Evolutionary conservation across 73 alveolate genomes (phyloP).

Genomic region (Paramecium tetraurelia): DNA sequence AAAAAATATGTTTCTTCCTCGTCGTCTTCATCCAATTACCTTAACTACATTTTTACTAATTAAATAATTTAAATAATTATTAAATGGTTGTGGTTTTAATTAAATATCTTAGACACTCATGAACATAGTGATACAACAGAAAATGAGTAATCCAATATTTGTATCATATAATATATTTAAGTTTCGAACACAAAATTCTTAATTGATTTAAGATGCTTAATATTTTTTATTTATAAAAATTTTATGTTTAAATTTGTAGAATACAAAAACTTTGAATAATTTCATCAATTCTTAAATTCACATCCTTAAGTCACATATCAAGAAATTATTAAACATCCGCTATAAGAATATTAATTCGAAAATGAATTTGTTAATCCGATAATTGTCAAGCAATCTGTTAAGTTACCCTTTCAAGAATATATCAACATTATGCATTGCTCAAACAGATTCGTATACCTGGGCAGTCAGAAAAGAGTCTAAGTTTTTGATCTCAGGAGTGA

Average conservation of each 20-base stretch:
- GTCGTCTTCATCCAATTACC: background rate
- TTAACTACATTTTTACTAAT: background rate
- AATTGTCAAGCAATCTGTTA: background rate
- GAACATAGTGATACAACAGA: no score
- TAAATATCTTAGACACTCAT: background rate
- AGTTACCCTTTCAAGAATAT: background rate
- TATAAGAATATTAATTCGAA: background rate
- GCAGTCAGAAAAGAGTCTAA: background rate
- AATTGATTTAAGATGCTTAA: background rate
- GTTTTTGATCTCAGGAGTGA: background rate
- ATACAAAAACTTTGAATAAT: background rate
- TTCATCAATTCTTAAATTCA: background rate
- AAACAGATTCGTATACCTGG: background rate
- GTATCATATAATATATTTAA: background rate
- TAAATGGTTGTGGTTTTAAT: background rate
- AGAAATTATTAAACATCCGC: background rate
- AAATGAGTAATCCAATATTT: no score
- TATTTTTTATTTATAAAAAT: background rate
- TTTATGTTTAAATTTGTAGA: background rate
- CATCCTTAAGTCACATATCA: background rate
- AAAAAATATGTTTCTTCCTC: background rate
- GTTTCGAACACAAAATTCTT: background rate
- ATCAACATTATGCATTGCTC: conserved; percentile 4
- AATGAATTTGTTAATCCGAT: background rate
- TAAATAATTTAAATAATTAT: background rate